Evolutionary conservation across 2,329 filamentous ascomycete species (phyloP), one percentile per base, ranked within the genome.

Genomic region (Atkinsonella hypoxylon): DNA sequence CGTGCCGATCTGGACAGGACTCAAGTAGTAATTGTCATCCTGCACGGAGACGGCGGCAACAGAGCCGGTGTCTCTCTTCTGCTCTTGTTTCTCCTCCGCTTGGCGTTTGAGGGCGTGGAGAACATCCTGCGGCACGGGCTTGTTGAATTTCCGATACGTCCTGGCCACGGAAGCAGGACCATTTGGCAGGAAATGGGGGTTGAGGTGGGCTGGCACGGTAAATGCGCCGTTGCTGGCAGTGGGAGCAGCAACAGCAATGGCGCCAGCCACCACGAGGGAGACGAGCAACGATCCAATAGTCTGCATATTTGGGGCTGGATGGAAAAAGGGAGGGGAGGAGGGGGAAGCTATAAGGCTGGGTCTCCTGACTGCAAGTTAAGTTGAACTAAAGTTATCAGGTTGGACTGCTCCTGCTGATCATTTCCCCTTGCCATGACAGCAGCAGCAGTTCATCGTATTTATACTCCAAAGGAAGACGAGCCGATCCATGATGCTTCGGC

Each of bases 241-340:
- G 7, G 56, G 56, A 11, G 51, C 46, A 41, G 51, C 53, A 20
- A 52, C 45, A 34, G 46, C 55, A 44, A 53, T 17, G 47, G 55
- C 54, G 44, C 51, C 47, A 18, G 53, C 54, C 46, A 50, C 51
- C 40, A 57, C 47, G 39, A 58, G 50, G 48, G 56, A 53, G 36
- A 53, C 53, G 51, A 58, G 49, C 39, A 56, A 56, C 38, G 56
- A 53, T 15, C 54, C 55, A 32, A 58, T 56, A 34, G 44, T 56
- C 49, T 54, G 56, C 56, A 58, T 58, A n/a, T 7, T 26, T 26
- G 38, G 45, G 51, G 52, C 41, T 17, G 17, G 20, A 11, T n/a
- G 13, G 7, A 36, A 20, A 26, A 31, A n/a, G n/a, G n/a, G n/a
- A n/a, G n/a, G n/a, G n/a, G n/a, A n/a, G n/a, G n/a, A n/a, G n/a